phyloP scores from a whole-genome alignment of 495 filamentous ascomycete species.

The Antarctomyces pellizariae region DNA sequence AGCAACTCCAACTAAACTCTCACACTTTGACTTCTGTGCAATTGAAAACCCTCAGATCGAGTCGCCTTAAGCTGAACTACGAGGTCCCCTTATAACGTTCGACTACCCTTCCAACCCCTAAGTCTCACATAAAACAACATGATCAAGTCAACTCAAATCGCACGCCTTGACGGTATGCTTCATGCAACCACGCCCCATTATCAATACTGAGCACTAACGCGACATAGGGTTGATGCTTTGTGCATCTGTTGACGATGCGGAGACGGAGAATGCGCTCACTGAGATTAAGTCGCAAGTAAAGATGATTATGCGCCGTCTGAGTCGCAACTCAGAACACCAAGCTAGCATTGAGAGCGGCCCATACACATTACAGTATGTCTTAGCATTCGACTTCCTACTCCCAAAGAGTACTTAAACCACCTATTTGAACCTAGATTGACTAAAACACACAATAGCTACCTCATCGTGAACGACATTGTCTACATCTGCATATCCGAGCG shows the following conservation, averaged over 20 bases:
- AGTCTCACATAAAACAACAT: constrained; percentile 35
- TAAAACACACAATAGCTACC: constrained; percentile 34
- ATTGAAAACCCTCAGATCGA: too few relatives aligned
- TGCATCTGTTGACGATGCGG: constrained; percentile 82
- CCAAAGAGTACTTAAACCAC: background rate
- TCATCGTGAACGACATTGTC: constrained; percentile 57
- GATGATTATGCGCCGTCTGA: constrained; percentile 67
- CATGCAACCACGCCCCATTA: background rate
- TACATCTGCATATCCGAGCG: constrained; percentile 85
- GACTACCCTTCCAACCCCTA: too few relatives aligned
- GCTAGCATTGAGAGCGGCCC: constrained; percentile 73
- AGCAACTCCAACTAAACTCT: too few relatives aligned
- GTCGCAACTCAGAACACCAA: constrained; percentile 68
- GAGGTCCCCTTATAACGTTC: too few relatives aligned
- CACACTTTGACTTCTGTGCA: too few relatives aligned
- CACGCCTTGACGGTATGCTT: constrained; percentile 63
- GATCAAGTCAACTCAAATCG: constrained; percentile 91
- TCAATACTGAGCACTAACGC: constrained; percentile 1
- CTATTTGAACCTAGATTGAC: constrained; percentile 2
- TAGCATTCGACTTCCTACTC: background rate
- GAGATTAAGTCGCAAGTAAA: constrained; percentile 84
- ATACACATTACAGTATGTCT: constrained; percentile 66
- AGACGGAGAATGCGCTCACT: constrained; percentile 46
- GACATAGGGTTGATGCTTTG: constrained; percentile 76
- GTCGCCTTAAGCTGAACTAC: too few relatives aligned